phyloP scores from a whole-genome alignment of 192 early-diverging fungal species.

The Entophlyctis luteolus region DNA sequence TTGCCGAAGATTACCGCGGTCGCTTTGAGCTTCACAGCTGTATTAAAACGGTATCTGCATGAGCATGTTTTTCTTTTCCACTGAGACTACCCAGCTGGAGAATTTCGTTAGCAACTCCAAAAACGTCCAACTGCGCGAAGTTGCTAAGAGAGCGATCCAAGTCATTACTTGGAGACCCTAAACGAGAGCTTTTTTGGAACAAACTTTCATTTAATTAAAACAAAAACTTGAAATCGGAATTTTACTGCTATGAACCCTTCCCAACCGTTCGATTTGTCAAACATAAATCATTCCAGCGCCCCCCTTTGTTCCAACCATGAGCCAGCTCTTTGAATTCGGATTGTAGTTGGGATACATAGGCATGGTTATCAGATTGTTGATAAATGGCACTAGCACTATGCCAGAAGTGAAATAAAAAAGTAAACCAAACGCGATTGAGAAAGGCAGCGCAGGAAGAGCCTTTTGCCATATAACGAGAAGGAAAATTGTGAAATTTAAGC shows the following conservation, averaged over 20 bases:
- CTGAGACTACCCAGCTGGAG: conserved; percentile 31
- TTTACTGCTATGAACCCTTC: no score
- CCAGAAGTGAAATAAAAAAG: conserved; percentile 68
- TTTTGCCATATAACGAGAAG: conserved; percentile 75
- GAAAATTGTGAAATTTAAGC: conserved; percentile 84
- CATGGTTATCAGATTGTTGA: conserved; percentile 23
- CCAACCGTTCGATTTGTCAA: no score
- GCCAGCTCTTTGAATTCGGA: conserved; percentile 21
- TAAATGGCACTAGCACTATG: conserved; percentile 43
- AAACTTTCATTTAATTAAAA: no score
- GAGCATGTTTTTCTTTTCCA: not conserved
- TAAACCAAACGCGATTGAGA: conserved; percentile 81
- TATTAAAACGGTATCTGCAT: conserved; percentile 42
- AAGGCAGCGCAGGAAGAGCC: conserved; percentile 80
- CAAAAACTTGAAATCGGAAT: no score
- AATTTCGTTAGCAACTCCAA: conserved; percentile 23
- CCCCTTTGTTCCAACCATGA: conserved; percentile 36
- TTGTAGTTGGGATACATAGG: conserved; percentile 8
- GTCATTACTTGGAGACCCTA: conserved; percentile 58
- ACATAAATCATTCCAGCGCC: conserved; percentile 43
- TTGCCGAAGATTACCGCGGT: conserved; percentile 59
- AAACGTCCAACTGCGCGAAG: conserved; percentile 41
- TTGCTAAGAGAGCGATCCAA: conserved; percentile 43
- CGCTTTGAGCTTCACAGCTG: conserved; percentile 49
- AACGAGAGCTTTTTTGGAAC: not conserved